Conservation (phyloP, 2,329 filamentous ascomycete genomes). For the Talaromyces sp. region DNA sequence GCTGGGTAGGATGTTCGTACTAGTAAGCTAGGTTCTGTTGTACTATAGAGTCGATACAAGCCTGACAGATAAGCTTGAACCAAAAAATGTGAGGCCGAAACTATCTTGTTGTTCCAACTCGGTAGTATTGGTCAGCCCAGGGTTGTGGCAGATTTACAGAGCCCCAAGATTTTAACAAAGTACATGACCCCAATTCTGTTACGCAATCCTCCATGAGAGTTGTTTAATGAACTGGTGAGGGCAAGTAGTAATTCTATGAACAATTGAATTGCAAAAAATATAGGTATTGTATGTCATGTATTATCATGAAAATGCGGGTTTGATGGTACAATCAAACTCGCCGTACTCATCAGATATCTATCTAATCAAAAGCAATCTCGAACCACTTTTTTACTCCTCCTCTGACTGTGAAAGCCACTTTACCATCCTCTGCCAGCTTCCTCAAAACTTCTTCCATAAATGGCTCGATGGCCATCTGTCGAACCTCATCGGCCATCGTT, state of each 20-base stretch:
- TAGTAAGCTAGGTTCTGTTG: background rate
- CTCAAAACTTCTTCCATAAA: constrained; percentile 43
- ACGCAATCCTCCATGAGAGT: background rate
- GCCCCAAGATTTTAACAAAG: no score
- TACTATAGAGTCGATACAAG: background rate
- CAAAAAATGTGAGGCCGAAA: background rate
- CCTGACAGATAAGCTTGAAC: background rate
- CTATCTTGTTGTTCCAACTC: background rate
- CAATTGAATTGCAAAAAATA: background rate
- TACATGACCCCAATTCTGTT: no score
- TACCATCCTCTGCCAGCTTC: constrained; percentile 45
- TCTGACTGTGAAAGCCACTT: constrained; percentile 41
- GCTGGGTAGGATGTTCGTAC: background rate
- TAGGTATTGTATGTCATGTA: background rate
- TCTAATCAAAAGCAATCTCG: background rate
- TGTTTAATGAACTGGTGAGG: background rate
- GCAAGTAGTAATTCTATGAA: background rate
- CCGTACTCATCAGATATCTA: background rate
- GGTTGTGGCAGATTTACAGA: background rate
- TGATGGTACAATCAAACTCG: background rate
- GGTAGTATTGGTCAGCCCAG: background rate
- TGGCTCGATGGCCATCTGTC: constrained; percentile 41
- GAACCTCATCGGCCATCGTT: constrained; percentile 30
- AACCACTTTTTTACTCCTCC: constrained; percentile 41
- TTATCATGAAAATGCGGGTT: background rate